Conservation (phyloP, 768 basidiomycete species). For the Auricularia sp. region DNA sequence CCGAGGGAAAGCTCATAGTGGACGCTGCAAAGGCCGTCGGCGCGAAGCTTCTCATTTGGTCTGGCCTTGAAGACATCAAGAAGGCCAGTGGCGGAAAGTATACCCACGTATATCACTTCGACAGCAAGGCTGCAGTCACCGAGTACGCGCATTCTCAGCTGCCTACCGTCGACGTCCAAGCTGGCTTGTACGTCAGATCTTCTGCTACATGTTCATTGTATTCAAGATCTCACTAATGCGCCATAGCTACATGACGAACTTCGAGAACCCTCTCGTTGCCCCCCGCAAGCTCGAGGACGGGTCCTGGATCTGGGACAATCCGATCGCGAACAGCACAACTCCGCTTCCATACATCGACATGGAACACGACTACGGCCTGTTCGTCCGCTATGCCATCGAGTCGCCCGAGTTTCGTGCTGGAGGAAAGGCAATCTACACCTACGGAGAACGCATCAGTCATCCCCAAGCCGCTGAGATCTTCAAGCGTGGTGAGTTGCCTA, state of each 20-base stretch:
- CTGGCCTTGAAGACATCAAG: not conserved
- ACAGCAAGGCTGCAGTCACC: not conserved
- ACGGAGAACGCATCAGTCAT: not conserved
- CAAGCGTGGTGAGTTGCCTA: not conserved
- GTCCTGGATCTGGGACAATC: too few species aligned
- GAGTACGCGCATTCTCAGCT: constrained; percentile 1
- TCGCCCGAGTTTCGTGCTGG: not conserved
- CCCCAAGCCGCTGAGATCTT: not conserved
- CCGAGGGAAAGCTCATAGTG: constrained; percentile 14
- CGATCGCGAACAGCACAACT: too few species aligned
- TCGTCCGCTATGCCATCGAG: constrained; percentile 2
- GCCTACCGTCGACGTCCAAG: constrained; percentile 16
- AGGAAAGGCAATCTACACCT: not conserved
- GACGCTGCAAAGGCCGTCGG: constrained; percentile 11
- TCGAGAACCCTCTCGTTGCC: not conserved
- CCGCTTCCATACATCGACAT: too few species aligned
- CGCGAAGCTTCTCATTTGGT: constrained; percentile 11
- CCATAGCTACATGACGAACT: not conserved
- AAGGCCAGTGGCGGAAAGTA: not conserved
- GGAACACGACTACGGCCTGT: not conserved
- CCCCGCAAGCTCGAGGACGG: not conserved
- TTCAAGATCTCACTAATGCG: not conserved
- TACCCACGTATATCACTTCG: not conserved
- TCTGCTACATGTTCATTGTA: not conserved
- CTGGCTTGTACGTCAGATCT: constrained; percentile 1